Evolutionary conservation across 2,329 filamentous ascomycete genomes (phyloP), one percentile per base, ranked within the genome.

Genomic region (Acrocalymma vagum): DNA sequence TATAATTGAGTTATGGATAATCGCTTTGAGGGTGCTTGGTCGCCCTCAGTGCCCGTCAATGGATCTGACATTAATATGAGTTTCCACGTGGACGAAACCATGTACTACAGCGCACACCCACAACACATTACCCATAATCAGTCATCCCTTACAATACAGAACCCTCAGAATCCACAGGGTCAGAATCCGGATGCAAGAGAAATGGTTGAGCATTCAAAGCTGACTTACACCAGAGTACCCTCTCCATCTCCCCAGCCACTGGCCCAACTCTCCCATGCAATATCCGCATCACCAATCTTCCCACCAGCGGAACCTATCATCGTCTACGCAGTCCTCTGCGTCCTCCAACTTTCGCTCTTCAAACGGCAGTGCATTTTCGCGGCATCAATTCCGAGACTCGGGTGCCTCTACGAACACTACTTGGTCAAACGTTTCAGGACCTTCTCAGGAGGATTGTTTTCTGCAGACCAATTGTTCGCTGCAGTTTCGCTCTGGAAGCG

Each of bases 341-440:
- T 39, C 47, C 13, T 50, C 55, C 2, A 33, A 45, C 16, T 48
- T 40, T 15, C 49, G 60, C 6, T 54, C 42, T 0, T 62, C 60
- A 2, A 32, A 35, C 10, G 39, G 38, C 7, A 62, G 53, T 32
- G 33, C 33, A 3, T 60, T 58, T 30, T 62, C 60, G 3, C 31
- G 53, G 11, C 42, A 20, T 23, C 45, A 52, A 6, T 29, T 35
- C 3, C 38, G 59, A 15, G 42, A 48, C 10, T 66, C 63, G 4
- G 35, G 48, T 9, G 42, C 59, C 7, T 65, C 63, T 3, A 55
- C 52, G 6, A 51, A 29, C 17, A 62, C 62, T 6, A 45, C 44
- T 5, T 55, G 45, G 38, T 62, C 63, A 5, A 28, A 48, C n/a
- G 13, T 38, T 5, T 59, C 58, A 8, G 36, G 48, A 2, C 33